Base-by-base conservation (phyloP, 2,329 filamentous ascomycete genomes). In the Colletotrichum simmondsii region DNA sequence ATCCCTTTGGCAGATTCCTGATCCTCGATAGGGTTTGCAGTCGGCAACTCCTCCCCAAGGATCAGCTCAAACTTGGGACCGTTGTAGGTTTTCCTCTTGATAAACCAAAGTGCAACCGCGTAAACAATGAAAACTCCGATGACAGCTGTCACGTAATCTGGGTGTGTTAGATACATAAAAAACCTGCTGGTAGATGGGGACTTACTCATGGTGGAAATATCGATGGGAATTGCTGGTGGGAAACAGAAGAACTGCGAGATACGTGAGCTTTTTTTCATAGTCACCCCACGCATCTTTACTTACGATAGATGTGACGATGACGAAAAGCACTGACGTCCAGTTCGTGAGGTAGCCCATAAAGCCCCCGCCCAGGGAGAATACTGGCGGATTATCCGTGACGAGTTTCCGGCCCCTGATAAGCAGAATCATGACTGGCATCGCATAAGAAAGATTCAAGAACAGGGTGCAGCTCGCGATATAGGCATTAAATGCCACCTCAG, bases 371-470 rank as follows among this genome's bases (percentile, higher is more conserved):
- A 70, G 37, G 12, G 28, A 59, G 5, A 70, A 70, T 7, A 42
- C 54, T 4, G 67, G 67, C 14, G 61, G 67, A 14, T 59, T 66
- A 19, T 30, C 53, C 4, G 54, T 35, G 11, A 85, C 71, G 6
- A 81, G 58, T 4, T 73, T 68, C 56, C 83, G 79, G 5, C 83
- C 83, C 19, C 83, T 79, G 5, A 83, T 56, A 6, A 84, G 78
- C 3, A 85, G 76, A 7, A 78, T 79, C 1, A 84, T 77, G 24
- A 86, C 79, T 2, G 85, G 85, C 10, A 85, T 78, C 7, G 81
- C 84, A 37, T 86, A 87, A 1, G 85, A 86, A 1, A 87, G 77
- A 69, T 86, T 86, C 2, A 87, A 80, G 57, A 87, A 82, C 14
- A 87, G 82, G 16, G 85, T 86, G 74, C 82, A 84, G 26, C 81